A percentile compares a stretch with the other conserved stretches of the same genome.
Conservation (phyloP, 305 asterid genomes). For the Fraxinus paxiana region DNA sequence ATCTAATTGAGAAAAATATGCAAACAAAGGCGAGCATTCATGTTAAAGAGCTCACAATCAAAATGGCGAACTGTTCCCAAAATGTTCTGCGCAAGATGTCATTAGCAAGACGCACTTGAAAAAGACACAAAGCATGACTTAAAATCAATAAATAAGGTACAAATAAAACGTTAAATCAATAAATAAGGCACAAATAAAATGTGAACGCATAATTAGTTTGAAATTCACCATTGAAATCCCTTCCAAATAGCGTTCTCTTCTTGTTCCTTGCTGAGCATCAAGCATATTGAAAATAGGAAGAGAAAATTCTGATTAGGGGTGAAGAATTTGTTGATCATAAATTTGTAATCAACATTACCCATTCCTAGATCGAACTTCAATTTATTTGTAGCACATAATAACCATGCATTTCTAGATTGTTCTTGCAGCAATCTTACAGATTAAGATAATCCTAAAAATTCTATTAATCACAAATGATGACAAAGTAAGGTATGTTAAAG, state of each 20-base stretch:
- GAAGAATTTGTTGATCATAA: not conserved
- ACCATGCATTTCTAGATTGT: not conserved
- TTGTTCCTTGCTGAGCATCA: not conserved
- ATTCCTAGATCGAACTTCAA: not conserved
- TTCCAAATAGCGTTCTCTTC: not conserved
- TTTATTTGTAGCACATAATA: not conserved
- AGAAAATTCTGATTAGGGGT: not conserved
- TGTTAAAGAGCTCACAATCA: not conserved
- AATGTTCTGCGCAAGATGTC: not conserved
- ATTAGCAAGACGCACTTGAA: not conserved
- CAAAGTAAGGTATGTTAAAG: not conserved
- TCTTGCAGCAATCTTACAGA: not conserved
- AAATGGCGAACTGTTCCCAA: not conserved
- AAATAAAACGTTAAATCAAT: no score
- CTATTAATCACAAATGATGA: not conserved
- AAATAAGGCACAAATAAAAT: no score
- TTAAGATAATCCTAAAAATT: not conserved
- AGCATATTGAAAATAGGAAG: not conserved
- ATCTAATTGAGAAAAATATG: not conserved
- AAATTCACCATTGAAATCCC: not conserved
- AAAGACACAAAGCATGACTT: not conserved
- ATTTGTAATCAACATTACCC: not conserved
- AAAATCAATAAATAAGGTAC: no score
- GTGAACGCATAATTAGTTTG: not conserved
- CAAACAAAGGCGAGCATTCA: not conserved